phyloP scores from a whole-genome alignment of 108 stramenopile genomes.

The Nannochloropsis oceanica region DNA sequence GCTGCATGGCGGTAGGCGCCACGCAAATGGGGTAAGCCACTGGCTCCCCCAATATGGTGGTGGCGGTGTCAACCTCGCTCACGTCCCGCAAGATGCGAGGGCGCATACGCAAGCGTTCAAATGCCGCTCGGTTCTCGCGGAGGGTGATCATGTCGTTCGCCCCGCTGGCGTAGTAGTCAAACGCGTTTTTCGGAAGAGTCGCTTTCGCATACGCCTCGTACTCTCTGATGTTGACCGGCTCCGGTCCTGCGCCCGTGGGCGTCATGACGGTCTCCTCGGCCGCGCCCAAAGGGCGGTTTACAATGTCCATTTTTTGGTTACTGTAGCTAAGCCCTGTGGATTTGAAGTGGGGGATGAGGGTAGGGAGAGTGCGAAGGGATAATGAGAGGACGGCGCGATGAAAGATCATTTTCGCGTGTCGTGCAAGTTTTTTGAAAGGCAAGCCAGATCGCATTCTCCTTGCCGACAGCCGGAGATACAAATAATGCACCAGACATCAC shows the following conservation, averaged over 20 bases:
- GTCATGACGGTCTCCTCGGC: not conserved
- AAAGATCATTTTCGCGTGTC: no score
- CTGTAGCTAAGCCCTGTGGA: no score
- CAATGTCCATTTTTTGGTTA: not conserved
- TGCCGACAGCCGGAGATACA: no score
- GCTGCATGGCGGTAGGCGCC: conserved; percentile 41
- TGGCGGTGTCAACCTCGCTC: conserved; percentile 16
- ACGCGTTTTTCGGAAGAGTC: conserved; percentile 33
- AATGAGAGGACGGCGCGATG: no score
- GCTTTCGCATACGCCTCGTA: conserved; percentile 28
- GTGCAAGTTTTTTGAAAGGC: no score
- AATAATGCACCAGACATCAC: no score
- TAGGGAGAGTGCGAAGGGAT: no score
- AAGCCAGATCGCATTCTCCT: no score
- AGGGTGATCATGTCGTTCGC: conserved; percentile 43
- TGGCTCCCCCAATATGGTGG: conserved; percentile 26
- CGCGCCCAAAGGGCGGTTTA: not conserved
- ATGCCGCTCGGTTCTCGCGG: conserved; percentile 37
- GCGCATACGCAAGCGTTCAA: conserved; percentile 27
- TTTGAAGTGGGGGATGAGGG: no score
- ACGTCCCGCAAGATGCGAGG: conserved; percentile 39
- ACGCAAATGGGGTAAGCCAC: conserved; percentile 35
- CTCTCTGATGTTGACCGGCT: conserved; percentile 35
- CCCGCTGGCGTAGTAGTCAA: conserved; percentile 42
- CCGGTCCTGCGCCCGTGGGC: conserved; percentile 23